phyloP scores from a whole-genome alignment of 352 stramenopile genomes.

The Phytophthora foliorum region DNA sequence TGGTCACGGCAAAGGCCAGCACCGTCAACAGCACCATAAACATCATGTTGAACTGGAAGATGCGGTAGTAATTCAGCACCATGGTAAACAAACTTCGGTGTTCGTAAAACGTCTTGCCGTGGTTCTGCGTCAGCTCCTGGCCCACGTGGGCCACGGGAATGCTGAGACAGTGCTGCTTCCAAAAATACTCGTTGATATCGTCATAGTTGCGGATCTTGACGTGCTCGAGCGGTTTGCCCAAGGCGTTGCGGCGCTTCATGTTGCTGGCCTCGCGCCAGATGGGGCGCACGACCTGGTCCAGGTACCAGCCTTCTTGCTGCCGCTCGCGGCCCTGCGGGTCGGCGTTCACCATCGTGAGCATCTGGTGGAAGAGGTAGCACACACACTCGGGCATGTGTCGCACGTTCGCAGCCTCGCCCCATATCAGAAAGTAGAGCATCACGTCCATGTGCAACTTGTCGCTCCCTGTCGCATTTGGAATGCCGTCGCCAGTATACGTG shows the following conservation, averaged over 20 bases:
- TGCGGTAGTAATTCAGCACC: constrained; percentile 84
- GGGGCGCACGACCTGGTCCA: constrained; percentile 64
- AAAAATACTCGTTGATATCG: constrained; percentile 89
- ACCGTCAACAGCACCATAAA: constrained; percentile 68
- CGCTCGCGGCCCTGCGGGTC: constrained; percentile 54
- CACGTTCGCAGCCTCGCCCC: constrained; percentile 97
- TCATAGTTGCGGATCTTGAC: constrained; percentile 87
- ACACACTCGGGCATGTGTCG: constrained; percentile 97
- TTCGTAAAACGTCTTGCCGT: constrained; percentile 87
- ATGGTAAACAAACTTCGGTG: constrained; percentile 77
- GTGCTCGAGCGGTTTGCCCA: constrained; percentile 73
- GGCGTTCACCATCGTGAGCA: constrained; percentile 61
- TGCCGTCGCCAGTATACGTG: constrained; percentile 58
- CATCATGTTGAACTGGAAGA: constrained; percentile 88
- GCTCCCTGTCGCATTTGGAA: constrained; percentile 27
- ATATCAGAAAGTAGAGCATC: constrained; percentile 97
- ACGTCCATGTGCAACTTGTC: constrained; percentile 89
- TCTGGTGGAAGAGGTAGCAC: constrained; percentile 97
- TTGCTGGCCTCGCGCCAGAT: constrained; percentile 80
- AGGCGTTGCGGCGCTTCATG: constrained; percentile 74
- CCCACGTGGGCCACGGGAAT: constrained; percentile 60
- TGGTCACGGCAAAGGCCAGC: constrained; percentile 60
- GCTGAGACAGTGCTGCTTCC: constrained; percentile 71
- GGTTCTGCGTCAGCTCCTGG: constrained; percentile 57
- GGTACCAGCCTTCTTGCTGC: constrained; percentile 66